Base-by-base conservation (phyloP, 177 flowering plant genomes). In the Vitis hybrid region DNA sequence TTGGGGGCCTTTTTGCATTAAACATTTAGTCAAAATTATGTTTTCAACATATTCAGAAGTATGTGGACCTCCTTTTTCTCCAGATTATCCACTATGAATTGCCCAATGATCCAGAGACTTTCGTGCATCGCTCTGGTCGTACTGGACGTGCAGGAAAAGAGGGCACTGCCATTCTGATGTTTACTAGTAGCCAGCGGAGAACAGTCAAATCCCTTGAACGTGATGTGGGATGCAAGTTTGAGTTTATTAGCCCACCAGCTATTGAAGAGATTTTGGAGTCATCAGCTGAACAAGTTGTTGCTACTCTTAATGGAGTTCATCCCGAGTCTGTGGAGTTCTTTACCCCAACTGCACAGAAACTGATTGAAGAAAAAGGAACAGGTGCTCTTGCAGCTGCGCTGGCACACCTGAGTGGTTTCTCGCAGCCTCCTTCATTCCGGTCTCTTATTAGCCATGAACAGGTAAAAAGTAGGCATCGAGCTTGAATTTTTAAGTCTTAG, bases 101-200 rank as follows among this genome's bases (percentile, higher is more conserved):
- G 69, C 99, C 99, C 30, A 95, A 93, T 80, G 99, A 93, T 83
- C 83, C 99, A 69, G 99, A 95, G 72, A 93, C 99, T 45, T 95
- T 95, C 83, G 99, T 95, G 70, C 99, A 95, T 75, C 98, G 99
- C 6, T 95, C 99, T 79, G 99, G 99, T 32, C 94, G 99, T 30
- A 95, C 99, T 63, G 99, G 99, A 49, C 97, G 98, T 75, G 99
- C 99, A 49, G 97, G 99, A 58, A 95, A 95, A 81, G 91, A 84
- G 82, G 99, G 99, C 61, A 74, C 68, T 67, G 91, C 98, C 50
- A 80, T 95, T 81, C 73, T 95, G 56, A 87, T 95, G 99, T 93
- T 80, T 75, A 86, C 90, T 17, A 79, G 82, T 71, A 89, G 77
- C 72, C 98, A 95, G 82, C 83, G 92, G 84, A 85, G 98, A 76